Base-by-base conservation (phyloP, 495 filamentous ascomycete species). In the Penicillium verhagenii region DNA sequence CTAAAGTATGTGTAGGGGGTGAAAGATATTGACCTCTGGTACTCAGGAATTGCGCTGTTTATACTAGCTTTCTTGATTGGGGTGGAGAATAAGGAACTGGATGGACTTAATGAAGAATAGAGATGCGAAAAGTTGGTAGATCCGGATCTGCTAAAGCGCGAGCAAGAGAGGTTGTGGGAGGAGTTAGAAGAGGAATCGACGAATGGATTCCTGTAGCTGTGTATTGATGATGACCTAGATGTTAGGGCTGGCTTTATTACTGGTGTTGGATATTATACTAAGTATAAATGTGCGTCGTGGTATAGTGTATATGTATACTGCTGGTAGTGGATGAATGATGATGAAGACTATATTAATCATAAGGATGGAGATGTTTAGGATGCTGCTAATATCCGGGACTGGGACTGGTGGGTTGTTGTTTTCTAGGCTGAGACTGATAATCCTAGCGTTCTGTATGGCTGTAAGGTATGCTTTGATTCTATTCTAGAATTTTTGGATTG, bases 401-500 rank as follows among this genome's bases (percentile, higher is more conserved):
- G 50, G 50, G 24, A 25, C 14, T 52, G 50, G 50, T 38, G 39
- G 39, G 50, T 52, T n/a, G 50, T 52, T 25, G 40, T 52, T 29
- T 55, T 55, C 23, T 3, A 55, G 4, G 45, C 44, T 24, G 44
- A 55, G n/a, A 25, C 18, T 49, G 45, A 18, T 24, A 55, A 42
- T 42, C 46, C 52, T 20, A 55, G 31, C 24, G 25, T 43, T 21
- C 35, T 55, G 10, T 43, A 44, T 14, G 53, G 53, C 25, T 33
- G 53, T 25, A 49, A 24, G 38, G 43, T 45, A 13, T 45, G 53
- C 24, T 56, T 56, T 44, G 26, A 50, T 50, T 50, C 38, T 26
- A 50, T 56, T 45, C 23, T 20, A 42, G 53, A 56, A 44, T 56
- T 56, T 13, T 23, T 56, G 26, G 53, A 50, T 50, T 50, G 46